These are phyloP conservation scores for Fusarium sacchari DNA, from an alignment of 2,329 filamentous ascomycete genomes.

Conservation along the genomic window DNA sequence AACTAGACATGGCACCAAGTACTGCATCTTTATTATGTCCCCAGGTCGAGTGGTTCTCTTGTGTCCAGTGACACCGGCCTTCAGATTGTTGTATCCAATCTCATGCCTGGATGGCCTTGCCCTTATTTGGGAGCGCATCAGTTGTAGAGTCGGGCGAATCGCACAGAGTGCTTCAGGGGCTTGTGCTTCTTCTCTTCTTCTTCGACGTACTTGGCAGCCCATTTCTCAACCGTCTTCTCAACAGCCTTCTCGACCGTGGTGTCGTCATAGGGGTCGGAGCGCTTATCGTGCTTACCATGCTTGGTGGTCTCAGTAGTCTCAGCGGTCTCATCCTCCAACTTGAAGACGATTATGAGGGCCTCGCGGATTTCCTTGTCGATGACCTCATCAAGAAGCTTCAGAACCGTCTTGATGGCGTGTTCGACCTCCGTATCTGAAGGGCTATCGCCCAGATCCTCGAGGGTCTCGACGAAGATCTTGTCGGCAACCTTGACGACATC, in stretches of 20 bases:
- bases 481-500: neutral
- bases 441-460: constrained; percentile 3
- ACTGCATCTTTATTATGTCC: neutral
- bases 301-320: neutral
- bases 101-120: constrained; percentile 1
- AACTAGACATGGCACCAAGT: neutral
- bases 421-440: neutral
- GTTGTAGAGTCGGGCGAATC: constrained; percentile 35
- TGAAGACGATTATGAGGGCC: constrained; percentile 18
- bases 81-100: neutral
- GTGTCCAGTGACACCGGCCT: neutral
- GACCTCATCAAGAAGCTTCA: constrained; percentile 8
- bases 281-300: constrained; percentile 10
- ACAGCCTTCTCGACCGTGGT: constrained; percentile 21
- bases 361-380: constrained; percentile 19
- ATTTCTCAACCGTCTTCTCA: constrained; percentile 16
- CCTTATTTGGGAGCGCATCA: constrained; percentile 14
- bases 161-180: neutral
- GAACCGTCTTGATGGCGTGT: neutral
- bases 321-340: neutral
- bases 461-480: constrained; percentile 2
- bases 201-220: constrained; percentile 12
- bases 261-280: constrained; percentile 10
- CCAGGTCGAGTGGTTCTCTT: neutral
- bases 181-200: neutral